phyloP scores from a whole-genome alignment of 2,329 filamentous ascomycete genomes.

The Cercospora citrullina region DNA sequence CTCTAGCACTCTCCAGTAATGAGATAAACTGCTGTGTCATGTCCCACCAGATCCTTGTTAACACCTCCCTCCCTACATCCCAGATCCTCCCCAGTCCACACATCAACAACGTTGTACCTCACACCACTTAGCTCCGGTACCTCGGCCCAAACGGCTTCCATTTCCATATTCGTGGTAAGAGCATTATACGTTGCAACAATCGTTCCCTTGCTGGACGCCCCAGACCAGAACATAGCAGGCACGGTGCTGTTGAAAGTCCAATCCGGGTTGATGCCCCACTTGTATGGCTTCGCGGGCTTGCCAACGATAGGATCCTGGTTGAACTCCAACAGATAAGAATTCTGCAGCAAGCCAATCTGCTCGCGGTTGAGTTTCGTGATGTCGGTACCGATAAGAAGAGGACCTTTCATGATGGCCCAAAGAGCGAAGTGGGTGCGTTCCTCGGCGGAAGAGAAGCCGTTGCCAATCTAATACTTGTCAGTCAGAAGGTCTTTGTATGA shows the following conservation, averaged over 20 bases:
- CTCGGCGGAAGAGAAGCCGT: not conserved
- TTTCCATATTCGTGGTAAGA: not conserved
- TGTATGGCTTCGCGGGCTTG: not conserved
- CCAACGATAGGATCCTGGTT: not conserved
- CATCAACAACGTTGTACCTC: not conserved
- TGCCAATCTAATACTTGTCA: not conserved
- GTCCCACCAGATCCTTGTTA: not conserved
- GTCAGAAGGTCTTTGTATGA: too few species aligned
- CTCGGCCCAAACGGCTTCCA: not conserved
- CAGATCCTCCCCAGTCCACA: not conserved
- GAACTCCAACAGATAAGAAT: not conserved
- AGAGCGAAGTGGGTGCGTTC: not conserved
- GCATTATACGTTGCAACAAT: not conserved
- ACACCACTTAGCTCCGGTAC: not conserved
- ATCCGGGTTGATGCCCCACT: not conserved
- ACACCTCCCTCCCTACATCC: not conserved
- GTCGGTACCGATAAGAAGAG: not conserved
- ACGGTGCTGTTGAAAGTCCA: not conserved
- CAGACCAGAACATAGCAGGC: not conserved
- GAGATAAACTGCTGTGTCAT: not conserved
- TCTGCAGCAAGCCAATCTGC: not conserved
- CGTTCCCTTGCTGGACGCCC: not conserved
- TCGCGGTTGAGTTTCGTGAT: not conserved
- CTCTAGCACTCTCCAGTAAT: not conserved
- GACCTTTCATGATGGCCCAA: not conserved